Evolutionary conservation across 495 filamentous ascomycete species (phyloP), one percentile per base, ranked within the genome.

Genomic region (Neurospora sublineolata): DNA sequence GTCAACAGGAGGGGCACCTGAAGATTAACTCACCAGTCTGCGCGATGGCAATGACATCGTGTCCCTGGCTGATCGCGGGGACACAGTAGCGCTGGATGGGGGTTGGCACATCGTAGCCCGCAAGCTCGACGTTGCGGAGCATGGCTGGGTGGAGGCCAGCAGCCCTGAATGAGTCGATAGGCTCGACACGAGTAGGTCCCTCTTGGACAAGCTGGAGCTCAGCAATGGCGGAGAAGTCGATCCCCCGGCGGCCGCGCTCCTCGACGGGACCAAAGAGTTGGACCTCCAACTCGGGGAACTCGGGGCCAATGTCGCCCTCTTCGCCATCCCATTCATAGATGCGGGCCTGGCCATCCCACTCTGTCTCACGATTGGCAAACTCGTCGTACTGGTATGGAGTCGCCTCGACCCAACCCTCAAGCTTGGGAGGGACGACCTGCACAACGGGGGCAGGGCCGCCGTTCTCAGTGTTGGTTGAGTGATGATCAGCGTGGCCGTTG

Each of bases 281-380:
- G 8, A 84, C 67, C 82, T 99, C 93, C 0, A 99, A 87, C 44
- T 86, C 85, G 0, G 84, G 80, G 73, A 87, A 82, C 44, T 80
- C 80, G 5, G 94, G 95, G 37, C 89, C 94, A 68, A 98, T 82
- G 69, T 99, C 94, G 12, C 94, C 95, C 73, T 85, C 90, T 5
- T 97, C 93, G 3, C 92, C 92, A 11, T 89, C 84, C 91, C 92
- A 97, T 77, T 96, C 90, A 71, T 99, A 98, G 18, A 89, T 86
- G 1, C 75, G 75, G 36, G 89, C 89, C 70, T 86, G 87, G 16
- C 79, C 64, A 68, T 81, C 77, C 80, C 83, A 81, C 52, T 79
- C 69, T 20, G 73, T 46, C 3, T 70, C 39, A 4, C 39, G 74
- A 16, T 79, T 68, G 33, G 74, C 79, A 74, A 44, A 86, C 86